These are phyloP conservation scores for Manihot esculenta DNA, from an alignment of 441 rosid species.

Conservation along the genomic window DNA sequence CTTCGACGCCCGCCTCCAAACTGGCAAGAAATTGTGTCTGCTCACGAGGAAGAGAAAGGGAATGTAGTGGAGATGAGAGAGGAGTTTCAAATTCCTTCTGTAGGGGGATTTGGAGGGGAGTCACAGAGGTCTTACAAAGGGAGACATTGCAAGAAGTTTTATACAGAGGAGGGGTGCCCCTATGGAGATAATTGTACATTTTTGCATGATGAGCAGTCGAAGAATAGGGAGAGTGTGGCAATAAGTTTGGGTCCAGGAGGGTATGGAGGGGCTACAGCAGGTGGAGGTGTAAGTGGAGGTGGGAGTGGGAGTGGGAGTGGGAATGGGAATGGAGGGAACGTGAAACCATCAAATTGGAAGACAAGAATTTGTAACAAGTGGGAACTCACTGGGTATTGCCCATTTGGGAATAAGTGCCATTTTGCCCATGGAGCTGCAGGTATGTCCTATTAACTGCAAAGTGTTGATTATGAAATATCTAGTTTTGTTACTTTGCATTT, in stretches of 20 bases:
- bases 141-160: constrained; percentile 93
- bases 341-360: constrained; percentile 85
- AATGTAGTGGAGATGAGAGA: constrained; percentile 42
- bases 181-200: constrained; percentile 91
- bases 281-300: constrained; percentile 28
- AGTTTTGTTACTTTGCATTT: not conserved
- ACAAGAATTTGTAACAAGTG: constrained; percentile 88
- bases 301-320: constrained; percentile 22
- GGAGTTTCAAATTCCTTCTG: constrained; percentile 81
- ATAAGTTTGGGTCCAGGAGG: constrained; percentile 92
- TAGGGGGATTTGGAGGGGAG: constrained; percentile 52
- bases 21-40: constrained; percentile 95
- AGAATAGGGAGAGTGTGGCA: constrained; percentile 87
- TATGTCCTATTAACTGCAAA: constrained; percentile 23
- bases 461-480: not conserved
- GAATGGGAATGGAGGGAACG: constrained; percentile 27
- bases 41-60: constrained; percentile 62
- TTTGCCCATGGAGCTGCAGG: constrained; percentile 93
- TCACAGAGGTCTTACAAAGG: constrained; percentile 80
- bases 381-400: constrained; percentile 83
- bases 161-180: constrained; percentile 91
- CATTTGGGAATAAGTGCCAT: constrained; percentile 78
- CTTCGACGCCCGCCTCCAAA: constrained; percentile 91
- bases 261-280: constrained; percentile 48
- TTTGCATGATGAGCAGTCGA: constrained; percentile 82